These are phyloP conservation scores for Copromyces sp. DNA, from an alignment of 495 filamentous ascomycete species.

Conservation along the genomic window DNA sequence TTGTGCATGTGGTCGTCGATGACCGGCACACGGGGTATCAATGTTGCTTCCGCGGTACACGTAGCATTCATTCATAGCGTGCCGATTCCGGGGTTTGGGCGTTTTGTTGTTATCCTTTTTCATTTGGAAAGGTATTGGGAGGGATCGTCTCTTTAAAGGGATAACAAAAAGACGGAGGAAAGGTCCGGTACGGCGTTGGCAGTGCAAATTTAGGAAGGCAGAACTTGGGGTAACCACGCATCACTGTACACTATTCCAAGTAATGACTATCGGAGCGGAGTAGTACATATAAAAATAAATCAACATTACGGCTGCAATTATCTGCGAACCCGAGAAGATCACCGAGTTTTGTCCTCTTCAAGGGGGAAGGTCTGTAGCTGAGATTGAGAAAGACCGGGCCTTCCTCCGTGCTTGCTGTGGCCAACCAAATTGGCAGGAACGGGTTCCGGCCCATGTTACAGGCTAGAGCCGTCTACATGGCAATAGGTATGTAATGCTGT, in stretches of 20 bases:
- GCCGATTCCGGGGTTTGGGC: background rate
- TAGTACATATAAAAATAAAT: background rate
- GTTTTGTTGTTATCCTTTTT: background rate
- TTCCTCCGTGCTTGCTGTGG: background rate
- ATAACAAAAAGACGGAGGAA: background rate
- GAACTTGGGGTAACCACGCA: background rate
- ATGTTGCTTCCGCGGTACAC: background rate
- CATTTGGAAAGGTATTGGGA: background rate
- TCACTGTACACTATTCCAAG: background rate
- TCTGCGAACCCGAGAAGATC: background rate
- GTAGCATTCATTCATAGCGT: background rate
- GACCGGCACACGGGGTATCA: background rate
- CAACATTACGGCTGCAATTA: background rate
- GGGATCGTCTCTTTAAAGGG: background rate
- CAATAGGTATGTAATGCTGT: background rate
- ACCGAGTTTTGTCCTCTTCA: background rate
- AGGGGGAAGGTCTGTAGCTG: background rate
- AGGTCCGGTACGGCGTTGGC: background rate
- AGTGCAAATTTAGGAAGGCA: background rate
- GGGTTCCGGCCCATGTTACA: background rate
- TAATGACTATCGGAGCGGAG: background rate
- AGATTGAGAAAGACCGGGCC: background rate
- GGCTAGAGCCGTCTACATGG: background rate
- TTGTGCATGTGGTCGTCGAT: slow-evolving; percentile 1
- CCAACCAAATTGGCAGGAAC: background rate